These are phyloP conservation scores for Effrenium voratum DNA, from an alignment of 73 alveolate species.

Conservation along the genomic window DNA sequence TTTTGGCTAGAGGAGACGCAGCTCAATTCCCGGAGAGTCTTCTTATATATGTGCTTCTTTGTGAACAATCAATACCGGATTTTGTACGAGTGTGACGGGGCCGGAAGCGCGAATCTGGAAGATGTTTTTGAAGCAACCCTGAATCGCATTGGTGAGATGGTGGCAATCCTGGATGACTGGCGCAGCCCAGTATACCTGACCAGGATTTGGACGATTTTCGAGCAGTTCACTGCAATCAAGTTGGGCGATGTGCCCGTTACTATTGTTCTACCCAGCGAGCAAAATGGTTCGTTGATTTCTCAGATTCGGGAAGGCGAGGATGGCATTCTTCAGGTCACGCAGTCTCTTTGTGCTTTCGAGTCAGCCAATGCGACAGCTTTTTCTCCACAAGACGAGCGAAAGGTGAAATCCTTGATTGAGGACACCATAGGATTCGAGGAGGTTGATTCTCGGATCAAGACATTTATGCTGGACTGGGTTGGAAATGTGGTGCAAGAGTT, in stretches of 20 bases:
- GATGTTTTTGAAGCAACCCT: constrained; percentile 30
- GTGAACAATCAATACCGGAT: constrained; percentile 67
- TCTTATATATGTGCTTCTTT: constrained; percentile 74
- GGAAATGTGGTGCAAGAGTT: too few species aligned
- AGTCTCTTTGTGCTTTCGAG: constrained; percentile 10
- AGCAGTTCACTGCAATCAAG: constrained; percentile 51
- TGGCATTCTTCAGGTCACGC: constrained; percentile 45
- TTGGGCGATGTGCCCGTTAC: constrained; percentile 19
- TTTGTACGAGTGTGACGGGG: neutral
- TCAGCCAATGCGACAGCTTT: constrained; percentile 32
- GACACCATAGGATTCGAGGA: constrained; percentile 27
- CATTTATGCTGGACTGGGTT: constrained; percentile 53
- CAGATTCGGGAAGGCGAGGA: constrained; percentile 57
- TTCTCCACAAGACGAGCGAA: constrained; percentile 32
- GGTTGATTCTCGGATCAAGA: constrained; percentile 16
- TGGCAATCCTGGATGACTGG: constrained; percentile 68
- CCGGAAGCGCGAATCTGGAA: constrained; percentile 46
- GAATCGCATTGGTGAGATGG: constrained; percentile 42
- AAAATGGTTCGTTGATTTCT: neutral
- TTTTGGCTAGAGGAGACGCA: neutral
- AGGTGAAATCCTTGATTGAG: constrained; percentile 33
- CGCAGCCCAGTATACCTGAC: constrained; percentile 40
- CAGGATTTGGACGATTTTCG: constrained; percentile 56
- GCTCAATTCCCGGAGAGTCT: too few species aligned
- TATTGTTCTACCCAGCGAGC: neutral